Evolutionary conservation across 257 asterid species (phyloP), one percentile per base, ranked within the genome.

Genomic region (Solanum chmielewskii): DNA sequence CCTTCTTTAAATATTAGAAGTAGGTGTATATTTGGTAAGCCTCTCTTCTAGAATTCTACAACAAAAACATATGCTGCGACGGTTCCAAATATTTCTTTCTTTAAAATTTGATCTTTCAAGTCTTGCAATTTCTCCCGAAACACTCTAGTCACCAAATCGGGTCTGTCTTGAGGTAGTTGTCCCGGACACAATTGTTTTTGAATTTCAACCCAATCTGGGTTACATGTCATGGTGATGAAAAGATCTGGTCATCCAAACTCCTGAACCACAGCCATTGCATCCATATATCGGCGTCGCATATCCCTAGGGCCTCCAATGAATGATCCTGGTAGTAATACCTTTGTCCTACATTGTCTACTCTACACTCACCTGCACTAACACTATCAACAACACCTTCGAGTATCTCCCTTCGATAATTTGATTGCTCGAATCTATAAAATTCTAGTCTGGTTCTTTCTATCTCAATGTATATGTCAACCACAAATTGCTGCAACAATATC

Each of bases 171-270:
- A 9, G 83, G 31, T 3, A 20, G 4, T 52, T 73, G 3, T 16
- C 86, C 0, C 14, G 1, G 11, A 3, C 6, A 0, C 11, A 69
- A 14, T 13, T 8, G 5, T 29, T 69, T 23, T 14, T 69, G 23
- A 27, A 29, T 69, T 23, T 29, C 12, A 13, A 9, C 14, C 76
- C 76, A 83, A 13, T 13, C 41, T 0, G 76, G 47, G 6, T 86
- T 83, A n/a, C 87, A 82, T 1, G 88, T 83, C 66, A 86, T 86
- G 4, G 81, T 88, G 6, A 86, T 6, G n/a, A 78, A 86, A 11
- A 78, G 6, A 27, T 77, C 29, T 52, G 9, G 86, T 25, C 14
- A 44, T 3, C 88, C 69, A 64, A 35, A 78, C 5, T 11, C 14
- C 21, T 86, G 56, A 2, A 86, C 88, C 14, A 86, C 6, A 0